A percentile compares a stretch with the other conserved stretches of the same genome.
Evolutionary conservation across 148 eudicot genomes (phyloP).

Genomic region (Rhododendron kiyosumense): DNA sequence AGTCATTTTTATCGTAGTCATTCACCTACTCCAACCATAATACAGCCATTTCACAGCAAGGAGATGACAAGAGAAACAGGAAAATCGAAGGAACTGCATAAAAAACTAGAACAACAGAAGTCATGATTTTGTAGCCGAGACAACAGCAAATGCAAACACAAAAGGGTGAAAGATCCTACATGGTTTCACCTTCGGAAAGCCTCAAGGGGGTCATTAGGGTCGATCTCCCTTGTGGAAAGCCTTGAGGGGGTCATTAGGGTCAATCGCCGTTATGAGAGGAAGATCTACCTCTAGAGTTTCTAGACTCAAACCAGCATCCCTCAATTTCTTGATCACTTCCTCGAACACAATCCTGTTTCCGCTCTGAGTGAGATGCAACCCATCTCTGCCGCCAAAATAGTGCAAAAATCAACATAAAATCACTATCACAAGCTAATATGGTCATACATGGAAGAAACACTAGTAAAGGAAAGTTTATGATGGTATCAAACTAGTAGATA

Average conservation of each 20-base stretch:
- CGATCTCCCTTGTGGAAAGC: slow-evolving; percentile 31
- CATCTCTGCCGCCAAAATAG: slow-evolving; percentile 51
- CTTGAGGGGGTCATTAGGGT: slow-evolving; percentile 61
- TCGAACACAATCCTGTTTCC: slow-evolving; percentile 76
- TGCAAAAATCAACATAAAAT: background rate
- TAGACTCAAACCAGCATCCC: slow-evolving; percentile 41
- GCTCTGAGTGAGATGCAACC: slow-evolving; percentile 61
- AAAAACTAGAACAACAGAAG: background rate
- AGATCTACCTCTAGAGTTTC: slow-evolving; percentile 65
- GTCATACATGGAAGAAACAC: background rate
- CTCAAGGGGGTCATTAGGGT: too few relatives aligned
- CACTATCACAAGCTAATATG: background rate
- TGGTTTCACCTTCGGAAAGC: background rate
- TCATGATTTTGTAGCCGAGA: background rate
- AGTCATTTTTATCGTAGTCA: background rate
- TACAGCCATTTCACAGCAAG: background rate
- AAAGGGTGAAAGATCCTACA: background rate
- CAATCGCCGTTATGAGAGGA: slow-evolving; percentile 48
- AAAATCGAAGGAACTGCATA: background rate
- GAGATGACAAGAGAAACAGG: background rate
- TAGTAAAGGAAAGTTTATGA: background rate
- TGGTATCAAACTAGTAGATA: background rate
- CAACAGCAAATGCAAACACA: background rate
- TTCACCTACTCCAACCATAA: background rate
- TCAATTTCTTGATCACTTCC: slow-evolving; percentile 49